Percentiles rank a stretch among this genome's conserved stretches.
phyloP scores from a whole-genome alignment of 1,284 basidiomycete genomes.

The Sporisorium iseilematis-ciliati region DNA sequence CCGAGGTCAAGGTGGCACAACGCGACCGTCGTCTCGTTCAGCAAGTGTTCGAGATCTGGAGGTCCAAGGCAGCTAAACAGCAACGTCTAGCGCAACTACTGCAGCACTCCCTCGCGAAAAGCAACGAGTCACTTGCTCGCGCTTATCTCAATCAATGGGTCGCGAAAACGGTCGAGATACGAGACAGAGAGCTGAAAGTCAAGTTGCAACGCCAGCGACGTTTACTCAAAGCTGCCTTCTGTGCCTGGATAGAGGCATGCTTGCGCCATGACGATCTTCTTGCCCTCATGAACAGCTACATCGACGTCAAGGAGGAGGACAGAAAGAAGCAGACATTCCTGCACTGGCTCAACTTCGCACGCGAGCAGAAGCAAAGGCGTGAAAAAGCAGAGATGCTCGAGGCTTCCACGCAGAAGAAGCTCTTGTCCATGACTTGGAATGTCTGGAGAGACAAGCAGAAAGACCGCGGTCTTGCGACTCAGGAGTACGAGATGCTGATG shows the following conservation, averaged over 20 bases:
- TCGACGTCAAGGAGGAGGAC: constrained; percentile 55
- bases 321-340: constrained; percentile 21
- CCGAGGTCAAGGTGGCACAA: constrained; percentile 12
- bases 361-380: constrained; percentile 22
- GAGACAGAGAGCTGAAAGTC: constrained; percentile 38
- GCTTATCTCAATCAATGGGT: constrained; percentile 41
- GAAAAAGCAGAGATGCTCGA: constrained; percentile 22
- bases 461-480: constrained; percentile 29
- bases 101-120: constrained; percentile 11
- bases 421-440: constrained; percentile 9
- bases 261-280: constrained; percentile 51
- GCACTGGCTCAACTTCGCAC: constrained; percentile 33
- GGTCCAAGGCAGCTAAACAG: constrained; percentile 24
- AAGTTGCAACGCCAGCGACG: constrained; percentile 32
- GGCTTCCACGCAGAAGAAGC: neutral
- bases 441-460: constrained; percentile 36
- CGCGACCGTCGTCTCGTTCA: constrained; percentile 21
- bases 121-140: constrained; percentile 11
- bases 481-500: constrained; percentile 52
- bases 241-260: constrained; percentile 52
- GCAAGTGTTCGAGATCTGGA: constrained; percentile 47
- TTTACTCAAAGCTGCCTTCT: constrained; percentile 41
- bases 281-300: constrained; percentile 52
- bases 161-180: constrained; percentile 42
- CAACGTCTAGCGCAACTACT: constrained; percentile 17